Conservation (phyloP, 257 asterid genomes). For the Gardenia jasminoides region DNA sequence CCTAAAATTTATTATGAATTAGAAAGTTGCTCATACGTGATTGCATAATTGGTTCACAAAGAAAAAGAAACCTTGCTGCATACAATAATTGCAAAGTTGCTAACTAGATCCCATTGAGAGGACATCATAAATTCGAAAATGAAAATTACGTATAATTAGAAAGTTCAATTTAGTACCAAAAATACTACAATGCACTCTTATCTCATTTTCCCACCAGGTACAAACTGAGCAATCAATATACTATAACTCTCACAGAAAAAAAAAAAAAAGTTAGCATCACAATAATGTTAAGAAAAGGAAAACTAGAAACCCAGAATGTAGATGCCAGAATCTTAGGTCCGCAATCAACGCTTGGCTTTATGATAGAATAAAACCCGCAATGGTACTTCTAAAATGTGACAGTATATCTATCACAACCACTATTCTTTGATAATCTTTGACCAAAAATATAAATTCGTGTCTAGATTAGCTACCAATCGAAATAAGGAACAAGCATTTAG, state of each 20-base stretch:
- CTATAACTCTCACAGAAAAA: no score
- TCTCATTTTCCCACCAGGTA: no score
- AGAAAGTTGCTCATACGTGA: background rate
- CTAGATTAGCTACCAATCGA: background rate
- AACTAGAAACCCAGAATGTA: background rate
- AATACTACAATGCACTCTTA: background rate
- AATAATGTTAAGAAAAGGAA: background rate
- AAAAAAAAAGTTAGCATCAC: background rate
- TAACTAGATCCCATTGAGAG: no score
- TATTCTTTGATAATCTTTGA: background rate
- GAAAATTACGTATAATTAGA: background rate
- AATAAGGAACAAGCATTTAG: background rate
- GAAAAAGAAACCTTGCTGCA: no score
- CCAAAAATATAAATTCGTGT: background rate
- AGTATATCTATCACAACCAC: background rate
- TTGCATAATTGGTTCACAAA: no score
- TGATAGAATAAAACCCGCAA: background rate
- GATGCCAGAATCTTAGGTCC: background rate
- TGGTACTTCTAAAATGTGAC: background rate
- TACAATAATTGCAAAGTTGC: background rate
- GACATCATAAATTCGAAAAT: background rate
- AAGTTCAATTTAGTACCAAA: background rate
- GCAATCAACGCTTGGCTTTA: constrained; percentile 5
- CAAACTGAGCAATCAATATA: background rate
- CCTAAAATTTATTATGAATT: no score